Evolutionary conservation across 345 rosid genomes (phyloP).

Genomic region (Lepidium sativum): DNA sequence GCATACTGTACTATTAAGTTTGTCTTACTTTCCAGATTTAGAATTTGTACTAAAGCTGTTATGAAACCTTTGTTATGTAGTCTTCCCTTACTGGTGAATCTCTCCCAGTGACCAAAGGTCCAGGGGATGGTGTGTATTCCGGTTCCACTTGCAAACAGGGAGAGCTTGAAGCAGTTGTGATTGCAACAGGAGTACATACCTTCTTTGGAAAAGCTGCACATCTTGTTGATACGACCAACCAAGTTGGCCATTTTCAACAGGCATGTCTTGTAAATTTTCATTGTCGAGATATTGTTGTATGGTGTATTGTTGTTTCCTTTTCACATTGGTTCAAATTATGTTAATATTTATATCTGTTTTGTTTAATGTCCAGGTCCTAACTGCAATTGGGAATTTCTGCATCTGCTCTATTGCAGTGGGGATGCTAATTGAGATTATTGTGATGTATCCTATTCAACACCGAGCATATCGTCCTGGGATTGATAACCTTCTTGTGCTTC

Average conservation of each 20-base stretch:
- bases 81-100: slow-evolving; percentile 99
- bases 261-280: slow-evolving; percentile 25
- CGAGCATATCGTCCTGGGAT: slow-evolving; percentile 92
- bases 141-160: slow-evolving; percentile 99
- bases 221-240: slow-evolving; percentile 96
- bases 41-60: neutral
- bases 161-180: slow-evolving; percentile 93
- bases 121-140: slow-evolving; percentile 95
- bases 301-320: neutral
- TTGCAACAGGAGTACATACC: slow-evolving; percentile 96
- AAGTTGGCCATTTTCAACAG: slow-evolving; percentile 98
- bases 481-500: slow-evolving; percentile 96
- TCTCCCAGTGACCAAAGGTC: slow-evolving; percentile 93
- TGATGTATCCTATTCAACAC: slow-evolving; percentile 96
- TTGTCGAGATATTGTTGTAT: neutral
- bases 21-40: neutral
- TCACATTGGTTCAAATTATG: neutral
- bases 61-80: slow-evolving; percentile 31
- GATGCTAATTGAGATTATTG: slow-evolving; percentile 84
- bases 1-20: neutral
- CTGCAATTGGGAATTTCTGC: slow-evolving; percentile 96
- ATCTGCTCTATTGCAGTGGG: slow-evolving; percentile 95
- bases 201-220: slow-evolving; percentile 98
- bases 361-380: slow-evolving; percentile 59
- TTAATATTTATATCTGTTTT: neutral